Conservation (phyloP, 2,329 filamentous ascomycete genomes). For the Lithohypha guttulata region DNA sequence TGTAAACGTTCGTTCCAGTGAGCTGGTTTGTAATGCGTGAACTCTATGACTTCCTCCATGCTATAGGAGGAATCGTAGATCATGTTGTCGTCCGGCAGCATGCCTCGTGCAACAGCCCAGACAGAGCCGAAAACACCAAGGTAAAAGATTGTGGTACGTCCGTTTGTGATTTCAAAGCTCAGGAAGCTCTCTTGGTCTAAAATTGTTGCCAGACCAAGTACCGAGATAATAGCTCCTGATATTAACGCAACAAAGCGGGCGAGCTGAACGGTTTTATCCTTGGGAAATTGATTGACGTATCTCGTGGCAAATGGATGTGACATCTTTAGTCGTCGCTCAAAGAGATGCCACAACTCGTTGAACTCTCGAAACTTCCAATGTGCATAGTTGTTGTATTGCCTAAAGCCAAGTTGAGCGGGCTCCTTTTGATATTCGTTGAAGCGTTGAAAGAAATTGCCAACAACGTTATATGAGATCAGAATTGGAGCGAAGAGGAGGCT, state of each 20-base stretch:
- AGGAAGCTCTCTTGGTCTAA: constrained; percentile 85
- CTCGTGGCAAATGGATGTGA: constrained; percentile 85
- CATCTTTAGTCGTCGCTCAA: constrained; percentile 82
- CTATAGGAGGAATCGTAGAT: constrained; percentile 90
- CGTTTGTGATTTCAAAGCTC: constrained; percentile 79
- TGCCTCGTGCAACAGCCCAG: constrained; percentile 72
- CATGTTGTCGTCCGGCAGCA: constrained; percentile 74
- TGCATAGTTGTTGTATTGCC: constrained; percentile 83
- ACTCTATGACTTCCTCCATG: constrained; percentile 77
- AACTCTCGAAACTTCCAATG: constrained; percentile 99
- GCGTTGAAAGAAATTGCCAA: constrained; percentile 88
- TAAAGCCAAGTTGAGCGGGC: constrained; percentile 71
- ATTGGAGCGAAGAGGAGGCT: constrained; percentile 82
- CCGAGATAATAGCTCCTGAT: constrained; percentile 72
- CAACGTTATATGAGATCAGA: constrained; percentile 71
- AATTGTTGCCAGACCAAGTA: constrained; percentile 74
- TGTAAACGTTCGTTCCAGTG: constrained; percentile 87
- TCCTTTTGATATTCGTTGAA: constrained; percentile 98
- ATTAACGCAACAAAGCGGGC: constrained; percentile 80
- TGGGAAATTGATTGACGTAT: constrained; percentile 93
- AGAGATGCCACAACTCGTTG: constrained; percentile 89
- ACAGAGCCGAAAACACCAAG: constrained; percentile 70
- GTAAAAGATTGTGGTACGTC: constrained; percentile 84
- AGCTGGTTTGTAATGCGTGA: constrained; percentile 80
- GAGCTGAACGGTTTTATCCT: constrained; percentile 79